A percentile compares a stretch with the other conserved stretches of the same genome.
phyloP scores from a whole-genome alignment of 2,329 filamentous ascomycete genomes.

The Penicillium crustosum region DNA sequence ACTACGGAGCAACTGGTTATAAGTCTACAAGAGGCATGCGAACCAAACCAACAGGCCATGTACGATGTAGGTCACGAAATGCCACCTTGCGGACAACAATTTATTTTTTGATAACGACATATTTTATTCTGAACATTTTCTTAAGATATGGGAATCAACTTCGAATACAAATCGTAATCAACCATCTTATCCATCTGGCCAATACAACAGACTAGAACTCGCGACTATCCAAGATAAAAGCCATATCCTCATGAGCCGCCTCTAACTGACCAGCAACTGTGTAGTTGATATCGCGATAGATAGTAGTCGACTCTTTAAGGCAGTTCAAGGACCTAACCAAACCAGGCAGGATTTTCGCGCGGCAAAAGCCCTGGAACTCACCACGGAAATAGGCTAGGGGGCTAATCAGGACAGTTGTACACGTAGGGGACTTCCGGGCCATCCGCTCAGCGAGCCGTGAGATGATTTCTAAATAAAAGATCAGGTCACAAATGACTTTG shows the following conservation, averaged over 20 bases:
- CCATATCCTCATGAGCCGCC: background rate
- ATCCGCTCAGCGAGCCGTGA: background rate
- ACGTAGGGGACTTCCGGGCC: background rate
- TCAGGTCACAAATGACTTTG: background rate
- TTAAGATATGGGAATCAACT: background rate
- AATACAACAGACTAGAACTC: background rate
- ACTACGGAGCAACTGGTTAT: background rate
- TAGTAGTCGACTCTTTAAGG: background rate
- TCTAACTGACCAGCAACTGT: background rate
- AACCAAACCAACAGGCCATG: background rate
- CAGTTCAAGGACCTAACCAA: background rate
- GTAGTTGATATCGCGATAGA: background rate
- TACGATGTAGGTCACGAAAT: background rate
- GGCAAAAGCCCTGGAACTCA: background rate
- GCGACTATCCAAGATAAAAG: background rate
- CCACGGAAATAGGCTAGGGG: background rate
- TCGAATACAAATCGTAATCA: accelerated
- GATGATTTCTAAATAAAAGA: background rate
- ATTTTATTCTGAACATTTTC: background rate
- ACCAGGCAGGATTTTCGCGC: background rate
- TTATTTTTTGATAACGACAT: background rate
- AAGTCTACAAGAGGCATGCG: background rate
- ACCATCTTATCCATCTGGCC: background rate
- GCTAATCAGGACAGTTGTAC: background rate
- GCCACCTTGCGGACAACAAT: background rate